phyloP scores from a whole-genome alignment of 768 basidiomycete species.

The Rhizopogon roseolus region DNA sequence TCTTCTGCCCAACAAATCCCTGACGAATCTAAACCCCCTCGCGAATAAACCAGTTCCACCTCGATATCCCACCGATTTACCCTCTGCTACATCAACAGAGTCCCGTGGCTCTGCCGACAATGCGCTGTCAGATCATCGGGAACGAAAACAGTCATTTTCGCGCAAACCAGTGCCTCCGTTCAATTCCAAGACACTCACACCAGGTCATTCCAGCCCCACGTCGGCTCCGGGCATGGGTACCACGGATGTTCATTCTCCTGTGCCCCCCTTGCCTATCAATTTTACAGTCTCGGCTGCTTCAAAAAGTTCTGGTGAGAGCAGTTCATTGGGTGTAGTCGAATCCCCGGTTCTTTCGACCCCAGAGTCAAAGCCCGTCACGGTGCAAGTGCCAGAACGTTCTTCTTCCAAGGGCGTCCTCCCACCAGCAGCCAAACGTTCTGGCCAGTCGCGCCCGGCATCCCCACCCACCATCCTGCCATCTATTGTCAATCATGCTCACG shows the following conservation, averaged over 20 bases:
- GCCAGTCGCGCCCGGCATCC: conserved; percentile 13
- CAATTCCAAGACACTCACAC: conserved; percentile 8
- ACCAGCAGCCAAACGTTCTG: conserved; percentile 6
- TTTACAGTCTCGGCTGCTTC: neutral
- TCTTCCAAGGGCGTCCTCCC: conserved; percentile 11
- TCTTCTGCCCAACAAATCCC: conserved; percentile 24
- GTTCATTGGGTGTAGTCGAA: neutral
- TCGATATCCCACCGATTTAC: conserved; percentile 41
- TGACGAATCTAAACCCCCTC: conserved; percentile 41
- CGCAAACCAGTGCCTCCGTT: conserved; percentile 16
- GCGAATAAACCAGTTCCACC: conserved; percentile 61
- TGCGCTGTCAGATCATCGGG: conserved; percentile 13
- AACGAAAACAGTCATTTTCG: conserved; percentile 21
- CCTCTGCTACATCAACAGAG: conserved; percentile 41
- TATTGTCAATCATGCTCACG: conserved; percentile 45
- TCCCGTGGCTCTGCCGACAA: conserved; percentile 21
- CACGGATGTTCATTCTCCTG: neutral
- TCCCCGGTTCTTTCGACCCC: neutral
- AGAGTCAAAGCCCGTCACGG: neutral
- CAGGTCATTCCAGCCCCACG: conserved; percentile 4
- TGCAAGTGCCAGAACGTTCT: conserved; percentile 6
- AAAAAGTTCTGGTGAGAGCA: neutral
- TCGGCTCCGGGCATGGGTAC: neutral
- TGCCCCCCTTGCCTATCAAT: neutral
- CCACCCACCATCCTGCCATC: conserved; percentile 19